phyloP scores from a whole-genome alignment of 2,329 filamentous ascomycete species.

The Didymella keratinophila region DNA sequence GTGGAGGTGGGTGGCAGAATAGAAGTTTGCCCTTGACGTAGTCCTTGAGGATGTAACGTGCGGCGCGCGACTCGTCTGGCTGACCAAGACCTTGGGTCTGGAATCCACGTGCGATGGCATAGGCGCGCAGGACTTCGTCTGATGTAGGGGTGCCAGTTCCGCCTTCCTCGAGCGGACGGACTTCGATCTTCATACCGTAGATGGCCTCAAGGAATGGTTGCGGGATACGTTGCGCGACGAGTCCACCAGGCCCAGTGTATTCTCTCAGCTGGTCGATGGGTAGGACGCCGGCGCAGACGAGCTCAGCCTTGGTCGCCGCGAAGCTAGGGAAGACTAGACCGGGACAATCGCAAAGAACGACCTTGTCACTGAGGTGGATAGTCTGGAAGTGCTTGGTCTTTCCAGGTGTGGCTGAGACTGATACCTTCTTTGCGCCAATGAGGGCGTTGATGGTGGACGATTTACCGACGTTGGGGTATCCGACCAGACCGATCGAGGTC shows the following conservation, averaged over 20 bases:
- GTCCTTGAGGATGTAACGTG: constrained; percentile 90
- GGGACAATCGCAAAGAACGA: constrained; percentile 95
- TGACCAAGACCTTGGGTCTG: constrained; percentile 87
- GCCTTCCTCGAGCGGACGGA: constrained; percentile 84
- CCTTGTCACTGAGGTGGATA: constrained; percentile 87
- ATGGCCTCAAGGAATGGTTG: constrained; percentile 88
- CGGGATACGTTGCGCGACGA: constrained; percentile 86
- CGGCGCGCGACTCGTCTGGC: constrained; percentile 91
- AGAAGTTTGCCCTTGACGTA: constrained; percentile 96
- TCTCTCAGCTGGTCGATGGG: constrained; percentile 97
- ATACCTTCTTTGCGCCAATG: constrained; percentile 98
- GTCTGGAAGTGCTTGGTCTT: constrained; percentile 99
- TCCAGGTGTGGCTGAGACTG: constrained; percentile 93
- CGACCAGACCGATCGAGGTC: constrained; percentile 90
- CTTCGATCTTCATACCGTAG: constrained; percentile 90
- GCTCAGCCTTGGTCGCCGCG: constrained; percentile 92
- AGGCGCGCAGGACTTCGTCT: constrained; percentile 83
- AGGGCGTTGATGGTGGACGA: constrained; percentile 99
- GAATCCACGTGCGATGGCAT: constrained; percentile 89
- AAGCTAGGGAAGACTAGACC: constrained; percentile 99
- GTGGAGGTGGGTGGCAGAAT: constrained; percentile 87
- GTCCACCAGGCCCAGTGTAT: constrained; percentile 82
- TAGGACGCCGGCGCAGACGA: constrained; percentile 92
- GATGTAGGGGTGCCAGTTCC: constrained; percentile 87
- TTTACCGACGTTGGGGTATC: constrained; percentile 98